Percentiles rank a stretch among this genome's conserved stretches.
Evolutionary conservation across 768 basidiomycete species (phyloP).

Genomic region (Auricularia cornea): DNA sequence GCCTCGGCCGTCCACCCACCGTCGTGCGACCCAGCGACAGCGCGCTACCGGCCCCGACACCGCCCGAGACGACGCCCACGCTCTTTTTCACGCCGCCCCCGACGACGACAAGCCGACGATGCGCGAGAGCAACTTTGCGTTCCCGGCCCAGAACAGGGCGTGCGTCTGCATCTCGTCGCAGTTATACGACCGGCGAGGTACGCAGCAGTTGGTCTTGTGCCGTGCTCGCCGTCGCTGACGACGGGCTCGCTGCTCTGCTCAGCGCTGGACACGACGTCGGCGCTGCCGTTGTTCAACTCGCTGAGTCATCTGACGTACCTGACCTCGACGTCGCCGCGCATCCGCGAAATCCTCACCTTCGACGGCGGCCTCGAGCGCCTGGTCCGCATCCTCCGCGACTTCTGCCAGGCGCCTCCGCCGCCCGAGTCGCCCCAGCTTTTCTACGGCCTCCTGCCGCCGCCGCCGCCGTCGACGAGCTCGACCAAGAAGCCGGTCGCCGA

Average conservation of each 20-base stretch:
- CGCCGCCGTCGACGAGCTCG: not conserved
- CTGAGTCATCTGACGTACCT: conserved; percentile 93
- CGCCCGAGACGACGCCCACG: no score
- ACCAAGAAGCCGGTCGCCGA: not conserved
- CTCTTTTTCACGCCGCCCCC: no score
- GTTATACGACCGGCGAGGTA: conserved; percentile 91
- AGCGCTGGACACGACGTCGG: conserved; percentile 48
- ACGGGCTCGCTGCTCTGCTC: not conserved
- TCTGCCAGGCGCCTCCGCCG: conserved; percentile 74
- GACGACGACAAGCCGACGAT: conserved; percentile 30
- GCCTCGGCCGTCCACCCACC: no score
- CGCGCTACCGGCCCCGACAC: no score
- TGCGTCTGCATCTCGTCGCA: conserved; percentile 91
- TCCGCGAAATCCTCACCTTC: conserved; percentile 96
- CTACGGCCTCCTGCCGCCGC: conserved; percentile 67
- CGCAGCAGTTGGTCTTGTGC: conserved; percentile 23
- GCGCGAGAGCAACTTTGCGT: conserved; percentile 93
- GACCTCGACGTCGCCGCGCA: conserved; percentile 93
- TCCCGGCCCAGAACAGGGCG: conserved; percentile 90
- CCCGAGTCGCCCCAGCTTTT: conserved; percentile 69
- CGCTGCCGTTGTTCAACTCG: conserved; percentile 79
- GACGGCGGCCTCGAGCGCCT: conserved; percentile 96
- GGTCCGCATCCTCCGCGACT: conserved; percentile 83
- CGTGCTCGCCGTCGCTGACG: not conserved
- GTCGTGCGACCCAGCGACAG: no score